phyloP scores from a whole-genome alignment of 257 asterid genomes.

The Solanum sejunctum region DNA sequence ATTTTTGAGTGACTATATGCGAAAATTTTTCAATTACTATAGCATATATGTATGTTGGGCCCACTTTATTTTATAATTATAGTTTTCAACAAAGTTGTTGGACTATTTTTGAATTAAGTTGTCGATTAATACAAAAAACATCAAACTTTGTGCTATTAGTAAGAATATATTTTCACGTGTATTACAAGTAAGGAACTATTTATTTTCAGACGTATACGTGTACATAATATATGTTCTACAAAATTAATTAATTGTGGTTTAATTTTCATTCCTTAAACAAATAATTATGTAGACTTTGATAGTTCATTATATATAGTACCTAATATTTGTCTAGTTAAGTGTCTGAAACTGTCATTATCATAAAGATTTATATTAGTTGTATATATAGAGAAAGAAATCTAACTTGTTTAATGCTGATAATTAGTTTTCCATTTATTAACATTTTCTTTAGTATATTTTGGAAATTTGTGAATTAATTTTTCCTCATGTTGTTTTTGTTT shows the following conservation, averaged over 20 bases:
- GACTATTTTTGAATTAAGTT: background rate
- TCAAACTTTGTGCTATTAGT: background rate
- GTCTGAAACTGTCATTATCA: constrained; percentile 7
- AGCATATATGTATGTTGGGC: background rate
- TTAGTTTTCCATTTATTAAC: background rate
- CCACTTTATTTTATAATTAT: background rate
- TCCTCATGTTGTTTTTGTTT: background rate
- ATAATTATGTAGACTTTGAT: background rate
- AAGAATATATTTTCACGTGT: background rate
- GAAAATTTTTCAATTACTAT: background rate
- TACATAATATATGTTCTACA: background rate
- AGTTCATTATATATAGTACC: background rate
- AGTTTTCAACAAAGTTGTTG: constrained; percentile 10
- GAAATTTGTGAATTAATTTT: background rate
- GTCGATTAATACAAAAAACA: background rate
- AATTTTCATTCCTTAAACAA: background rate
- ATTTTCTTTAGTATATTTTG: background rate
- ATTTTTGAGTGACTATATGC: too few relatives aligned
- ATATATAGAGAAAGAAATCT: background rate
- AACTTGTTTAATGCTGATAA: background rate
- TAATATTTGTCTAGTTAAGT: background rate
- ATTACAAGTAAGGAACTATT: background rate
- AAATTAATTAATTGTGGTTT: background rate
- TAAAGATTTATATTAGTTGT: background rate
- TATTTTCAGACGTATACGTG: background rate